A percentile compares a stretch with the other conserved stretches of the same genome.
phyloP scores from a whole-genome alignment of 768 basidiomycete species.

The Phylloporus arenicola region DNA sequence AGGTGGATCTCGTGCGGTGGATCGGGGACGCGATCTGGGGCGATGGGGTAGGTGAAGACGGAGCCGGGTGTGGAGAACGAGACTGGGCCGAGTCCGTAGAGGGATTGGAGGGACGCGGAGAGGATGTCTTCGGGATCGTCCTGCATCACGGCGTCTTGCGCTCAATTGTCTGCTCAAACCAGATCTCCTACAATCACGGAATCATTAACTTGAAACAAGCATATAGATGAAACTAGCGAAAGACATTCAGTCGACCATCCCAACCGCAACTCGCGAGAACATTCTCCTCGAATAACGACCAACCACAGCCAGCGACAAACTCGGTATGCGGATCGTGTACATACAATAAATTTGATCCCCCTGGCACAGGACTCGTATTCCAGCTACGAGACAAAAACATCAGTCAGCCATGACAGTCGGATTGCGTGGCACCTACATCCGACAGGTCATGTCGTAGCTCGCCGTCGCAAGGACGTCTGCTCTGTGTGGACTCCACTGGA shows the following conservation, averaged over 20 bases:
- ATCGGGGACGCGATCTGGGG: slow-evolving; percentile 14
- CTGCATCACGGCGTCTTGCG: background rate
- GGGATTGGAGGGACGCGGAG: slow-evolving; percentile 52
- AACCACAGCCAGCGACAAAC: slow-evolving; percentile 87
- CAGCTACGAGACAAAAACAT: slow-evolving; percentile 45
- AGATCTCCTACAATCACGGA: background rate
- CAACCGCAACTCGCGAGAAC: slow-evolving; percentile 86
- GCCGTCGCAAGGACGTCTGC: slow-evolving; percentile 63
- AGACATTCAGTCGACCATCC: slow-evolving; percentile 82
- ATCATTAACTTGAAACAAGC: background rate
- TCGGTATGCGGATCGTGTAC: slow-evolving; percentile 90
- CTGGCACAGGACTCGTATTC: slow-evolving; percentile 55
- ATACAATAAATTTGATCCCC: slow-evolving; percentile 49
- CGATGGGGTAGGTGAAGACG: slow-evolving; percentile 42
- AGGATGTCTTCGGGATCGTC: slow-evolving; percentile 62
- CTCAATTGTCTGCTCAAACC: background rate
- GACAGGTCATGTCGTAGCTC: slow-evolving; percentile 94
- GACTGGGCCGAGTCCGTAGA: slow-evolving; percentile 61
- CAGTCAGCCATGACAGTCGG: background rate
- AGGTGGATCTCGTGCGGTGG: slow-evolving; percentile 35
- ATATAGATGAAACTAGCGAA: slow-evolving; percentile 34
- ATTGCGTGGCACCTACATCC: slow-evolving; percentile 57
- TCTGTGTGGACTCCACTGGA: slow-evolving; percentile 84
- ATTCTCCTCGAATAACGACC: slow-evolving; percentile 90
- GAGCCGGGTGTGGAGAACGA: slow-evolving; percentile 53